Base-by-base conservation (phyloP, 495 filamentous ascomycete species). In the Penicillium manginii region DNA sequence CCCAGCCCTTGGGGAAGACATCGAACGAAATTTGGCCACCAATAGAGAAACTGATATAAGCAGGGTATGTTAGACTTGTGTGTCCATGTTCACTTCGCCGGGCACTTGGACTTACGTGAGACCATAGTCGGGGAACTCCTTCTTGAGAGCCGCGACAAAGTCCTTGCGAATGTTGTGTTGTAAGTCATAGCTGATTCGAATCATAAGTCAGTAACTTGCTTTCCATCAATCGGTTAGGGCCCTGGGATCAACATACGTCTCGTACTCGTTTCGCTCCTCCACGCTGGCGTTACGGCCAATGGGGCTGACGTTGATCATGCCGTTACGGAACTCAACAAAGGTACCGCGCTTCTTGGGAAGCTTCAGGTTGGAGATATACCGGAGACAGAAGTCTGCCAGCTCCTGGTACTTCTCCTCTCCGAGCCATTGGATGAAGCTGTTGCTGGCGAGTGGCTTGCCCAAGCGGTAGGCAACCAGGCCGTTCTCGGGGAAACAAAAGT, bases 11-110 rank as follows among this genome's bases (percentile, higher is more conserved):
- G 51, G 94, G 94, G 82, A 98, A 98, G 59, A 97, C 91, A 70
- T 98, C 94, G 78, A 98, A 98, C 55, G 91, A 96, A 70, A 98
- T 96, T 66, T 97, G 91, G 40, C 94, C 94, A 62, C 94, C 94
- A 65, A 98, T 92, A 46, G 91, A 93, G 80, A 86, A 97, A 26
- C 91, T 93, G 56, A 61, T 31, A 60, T 57, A 39, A 12, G 21
- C 46, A 39, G 57, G 33, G 46, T 4, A 10, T 8, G 35, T 37
- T 37, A 37, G 35, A 37, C 4, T 37, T 37, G 5, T 29, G 26
- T 29, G 26, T 29, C 26, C 26, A 37, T n/a, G 3, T 42, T 14
- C 42, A 40, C 7, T 18, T 12, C n/a, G 40, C 40, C 17, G 2
- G 17, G 35, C 10, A 43, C 14, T 10, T 22, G n/a, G 22, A 84